Evolutionary conservation across 805 yeast species (phyloP), one percentile per base, ranked within the genome.

Genomic region (Lipomyces sp.): DNA sequence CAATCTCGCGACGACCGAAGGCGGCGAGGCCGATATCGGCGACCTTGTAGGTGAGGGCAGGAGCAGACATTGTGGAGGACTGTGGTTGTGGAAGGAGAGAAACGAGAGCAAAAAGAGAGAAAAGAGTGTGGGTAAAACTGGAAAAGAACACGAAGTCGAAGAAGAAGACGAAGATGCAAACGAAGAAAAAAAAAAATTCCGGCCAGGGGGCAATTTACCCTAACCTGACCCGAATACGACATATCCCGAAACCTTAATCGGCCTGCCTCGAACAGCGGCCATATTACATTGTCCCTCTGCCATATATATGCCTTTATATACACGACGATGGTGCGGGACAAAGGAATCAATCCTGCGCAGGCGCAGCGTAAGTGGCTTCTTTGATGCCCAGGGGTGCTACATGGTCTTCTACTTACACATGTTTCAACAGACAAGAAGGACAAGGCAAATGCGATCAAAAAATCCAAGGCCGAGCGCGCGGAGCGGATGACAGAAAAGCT

Each of bases 1-100:
- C 97, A 68, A 91, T 93, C 77, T 91, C 98, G 77, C 91, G 93
- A 81, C 98, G 89, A 78, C 98, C 98, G 75, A 93, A 91, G 70
- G 98, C 98, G 70, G 98, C 98, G 63, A 91, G 82, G 65, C 96
- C 86, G 75, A 93, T 86, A 75, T 91, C 98, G 67, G 97, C 95
- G 72, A 91, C 96, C 76, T 93, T 91, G 81, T 81, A 93, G 28
- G 58, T 39, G 39, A 51, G 44, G 39, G 59, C 57, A 48, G 59
- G 53, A 40, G 47, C 53, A 45, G 50, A 46, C 57, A 53, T 53
- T 37, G 37, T 42, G 42, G 13, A 13, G 6, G 35, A 23, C 13
- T 22, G 33, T 24, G 14, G 26, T 26, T 14, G 21, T 18, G 33
- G 33, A 7, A 7, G 18, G 13, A 33, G 33, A 18, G n/a, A 10